Evolutionary conservation across 2,329 filamentous ascomycete species (phyloP).

Genomic region (Huntiella moniliformis): DNA sequence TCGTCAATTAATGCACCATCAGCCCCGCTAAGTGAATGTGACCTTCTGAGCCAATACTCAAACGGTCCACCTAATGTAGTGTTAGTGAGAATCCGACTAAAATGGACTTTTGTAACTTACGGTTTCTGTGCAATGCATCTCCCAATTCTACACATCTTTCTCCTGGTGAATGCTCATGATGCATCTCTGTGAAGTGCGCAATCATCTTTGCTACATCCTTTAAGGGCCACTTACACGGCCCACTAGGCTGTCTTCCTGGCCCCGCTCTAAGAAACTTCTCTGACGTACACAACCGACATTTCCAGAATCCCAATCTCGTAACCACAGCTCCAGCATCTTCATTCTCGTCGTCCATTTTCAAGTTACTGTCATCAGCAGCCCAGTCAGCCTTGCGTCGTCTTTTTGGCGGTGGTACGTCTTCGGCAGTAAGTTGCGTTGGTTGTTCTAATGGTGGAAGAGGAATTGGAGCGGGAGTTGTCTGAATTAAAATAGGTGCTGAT

Average conservation of each 20-base stretch:
- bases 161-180: constrained; percentile 23
- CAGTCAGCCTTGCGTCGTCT: constrained; percentile 7
- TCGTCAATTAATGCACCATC: constrained; percentile 20
- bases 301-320: constrained; percentile 28
- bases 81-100: constrained; percentile 2
- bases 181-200: constrained; percentile 28
- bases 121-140: constrained; percentile 23
- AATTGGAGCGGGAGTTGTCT: constrained; percentile 7
- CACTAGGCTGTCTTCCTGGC: constrained; percentile 22
- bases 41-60: constrained; percentile 28
- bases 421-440: no score
- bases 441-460: constrained; percentile 10
- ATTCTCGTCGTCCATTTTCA: constrained; percentile 12
- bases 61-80: constrained; percentile 23
- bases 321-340: constrained; percentile 14
- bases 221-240: constrained; percentile 28
- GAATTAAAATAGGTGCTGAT: constrained; percentile 5
- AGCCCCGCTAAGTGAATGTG: constrained; percentile 21
- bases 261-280: constrained; percentile 25
- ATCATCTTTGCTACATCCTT: constrained; percentile 29
- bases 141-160: constrained; percentile 27
- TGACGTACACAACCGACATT: constrained; percentile 25
- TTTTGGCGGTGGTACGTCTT: constrained; percentile 7
- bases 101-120: constrained; percentile 16
- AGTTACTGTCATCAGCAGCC: constrained; percentile 1